A percentile compares a stretch with the other conserved stretches of the same genome.
Conservation (phyloP, 352 stramenopile species). For the Saprolegnia parasitica region DNA sequence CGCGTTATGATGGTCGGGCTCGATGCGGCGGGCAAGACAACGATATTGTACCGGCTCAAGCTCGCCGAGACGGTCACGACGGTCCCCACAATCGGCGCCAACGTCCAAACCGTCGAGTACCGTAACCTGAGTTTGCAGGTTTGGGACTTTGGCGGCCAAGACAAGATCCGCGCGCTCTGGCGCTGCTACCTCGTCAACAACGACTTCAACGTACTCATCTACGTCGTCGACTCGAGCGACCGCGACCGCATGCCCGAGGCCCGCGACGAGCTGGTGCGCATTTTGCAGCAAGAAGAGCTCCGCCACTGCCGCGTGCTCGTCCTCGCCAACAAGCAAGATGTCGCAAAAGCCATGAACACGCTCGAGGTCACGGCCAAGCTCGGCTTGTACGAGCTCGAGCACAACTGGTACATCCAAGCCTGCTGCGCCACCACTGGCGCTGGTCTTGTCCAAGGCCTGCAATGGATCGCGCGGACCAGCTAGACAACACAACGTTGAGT, state of each 20-base stretch:
- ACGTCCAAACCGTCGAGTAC: slow-evolving; percentile 31
- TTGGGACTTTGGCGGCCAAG: slow-evolving; percentile 32
- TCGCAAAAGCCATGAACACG: slow-evolving; percentile 11
- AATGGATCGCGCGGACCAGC: slow-evolving; percentile 16
- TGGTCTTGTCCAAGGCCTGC: slow-evolving; percentile 5
- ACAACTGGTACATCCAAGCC: slow-evolving; percentile 22
- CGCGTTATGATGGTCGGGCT: slow-evolving; percentile 31
- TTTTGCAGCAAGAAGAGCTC: slow-evolving; percentile 21
- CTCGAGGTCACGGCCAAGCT: slow-evolving; percentile 20
- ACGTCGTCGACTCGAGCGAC: slow-evolving; percentile 33
- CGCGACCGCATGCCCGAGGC: slow-evolving; percentile 26
- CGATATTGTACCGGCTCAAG: slow-evolving; percentile 29
- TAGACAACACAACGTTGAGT: background rate
- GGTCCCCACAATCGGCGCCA: slow-evolving; percentile 30
- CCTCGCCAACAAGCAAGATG: slow-evolving; percentile 28
- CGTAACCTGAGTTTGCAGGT: slow-evolving; percentile 29
- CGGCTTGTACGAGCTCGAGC: slow-evolving; percentile 15
- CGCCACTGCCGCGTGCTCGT: slow-evolving; percentile 13
- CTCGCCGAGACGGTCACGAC: slow-evolving; percentile 26
- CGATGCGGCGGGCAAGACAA: slow-evolving; percentile 31
- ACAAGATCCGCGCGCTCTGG: slow-evolving; percentile 28
- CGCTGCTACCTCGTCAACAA: slow-evolving; percentile 12
- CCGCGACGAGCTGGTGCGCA: slow-evolving; percentile 16
- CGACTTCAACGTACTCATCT: slow-evolving; percentile 26
- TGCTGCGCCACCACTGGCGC: slow-evolving; percentile 2